Evolutionary conservation across 164 flowering plant species (phyloP).

Genomic region (Vitis cinerea): DNA sequence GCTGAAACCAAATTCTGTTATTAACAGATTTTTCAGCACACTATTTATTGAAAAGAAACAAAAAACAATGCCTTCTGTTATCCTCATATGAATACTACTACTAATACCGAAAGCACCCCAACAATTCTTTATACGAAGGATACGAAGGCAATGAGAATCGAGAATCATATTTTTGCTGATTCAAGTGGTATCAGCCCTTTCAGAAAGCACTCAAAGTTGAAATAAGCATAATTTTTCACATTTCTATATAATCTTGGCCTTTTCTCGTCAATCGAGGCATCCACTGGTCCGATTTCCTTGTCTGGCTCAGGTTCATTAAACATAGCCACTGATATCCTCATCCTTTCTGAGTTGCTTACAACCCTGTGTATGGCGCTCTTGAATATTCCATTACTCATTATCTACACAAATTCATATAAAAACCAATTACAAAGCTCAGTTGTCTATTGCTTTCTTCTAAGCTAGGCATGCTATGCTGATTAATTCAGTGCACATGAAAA

Average conservation of each 20-base stretch:
- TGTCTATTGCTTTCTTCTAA: too few relatives aligned
- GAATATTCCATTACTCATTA: conserved; percentile 39
- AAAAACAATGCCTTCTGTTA: too few relatives aligned
- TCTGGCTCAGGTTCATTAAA: conserved; percentile 18
- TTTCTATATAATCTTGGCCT: conserved; percentile 26
- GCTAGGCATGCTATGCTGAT: too few relatives aligned
- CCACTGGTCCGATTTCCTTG: conserved; percentile 26
- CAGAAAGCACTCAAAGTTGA: conserved; percentile 12
- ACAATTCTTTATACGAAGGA: too few relatives aligned
- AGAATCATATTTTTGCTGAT: conserved; percentile 3
- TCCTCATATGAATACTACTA: too few relatives aligned
- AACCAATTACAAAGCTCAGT: too few relatives aligned
- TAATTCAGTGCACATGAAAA: too few relatives aligned
- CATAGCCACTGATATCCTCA: conserved; percentile 24
- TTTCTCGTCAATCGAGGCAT: conserved; percentile 13
- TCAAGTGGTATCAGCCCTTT: conserved; percentile 18
- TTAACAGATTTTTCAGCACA: too few relatives aligned
- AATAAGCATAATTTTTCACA: conserved; percentile 19
- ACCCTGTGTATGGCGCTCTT: conserved; percentile 38
- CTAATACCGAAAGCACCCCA: too few relatives aligned
- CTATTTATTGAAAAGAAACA: too few relatives aligned
- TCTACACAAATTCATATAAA: conserved; percentile 14
- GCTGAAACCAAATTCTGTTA: too few relatives aligned
- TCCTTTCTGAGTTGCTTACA: conserved; percentile 18
- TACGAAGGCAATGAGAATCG: too few relatives aligned